Conservation (phyloP, 805 yeast genomes). For the Lipomyces spencermartinsiae region DNA sequence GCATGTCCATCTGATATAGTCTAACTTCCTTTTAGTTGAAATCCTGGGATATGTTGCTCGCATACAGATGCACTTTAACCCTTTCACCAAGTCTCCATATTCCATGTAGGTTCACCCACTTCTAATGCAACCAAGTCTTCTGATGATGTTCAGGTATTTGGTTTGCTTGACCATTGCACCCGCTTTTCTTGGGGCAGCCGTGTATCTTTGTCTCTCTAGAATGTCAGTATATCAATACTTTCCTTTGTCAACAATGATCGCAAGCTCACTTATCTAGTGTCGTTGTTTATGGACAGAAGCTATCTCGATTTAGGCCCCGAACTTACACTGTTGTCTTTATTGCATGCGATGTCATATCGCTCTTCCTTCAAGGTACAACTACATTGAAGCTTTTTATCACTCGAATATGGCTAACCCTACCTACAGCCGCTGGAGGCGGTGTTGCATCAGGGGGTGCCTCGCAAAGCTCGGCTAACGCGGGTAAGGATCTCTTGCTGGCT, state of each 20-base stretch:
- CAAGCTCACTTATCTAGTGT: conserved; percentile 3
- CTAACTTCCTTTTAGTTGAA: neutral
- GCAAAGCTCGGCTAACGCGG: neutral
- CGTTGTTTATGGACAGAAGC: neutral
- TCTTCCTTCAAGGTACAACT: conserved; percentile 3
- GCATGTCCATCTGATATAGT: neutral
- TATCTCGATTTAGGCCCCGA: conserved; percentile 6
- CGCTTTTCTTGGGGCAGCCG: conserved; percentile 9
- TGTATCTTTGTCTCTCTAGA: conserved; percentile 11
- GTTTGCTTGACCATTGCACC: conserved; percentile 9
- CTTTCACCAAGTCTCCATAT: neutral
- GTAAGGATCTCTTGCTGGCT: conserved; percentile 4
- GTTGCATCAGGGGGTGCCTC: neutral
- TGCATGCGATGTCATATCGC: conserved; percentile 1
- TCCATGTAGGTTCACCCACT: neutral
- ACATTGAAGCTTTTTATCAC: neutral
- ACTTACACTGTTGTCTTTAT: neutral
- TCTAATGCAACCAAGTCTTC: neutral
- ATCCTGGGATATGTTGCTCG: conserved; percentile 8
- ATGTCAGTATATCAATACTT: conserved; percentile 1
- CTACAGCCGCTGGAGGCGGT: conserved; percentile 2
- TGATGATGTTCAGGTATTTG: neutral
- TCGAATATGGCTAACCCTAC: neutral
- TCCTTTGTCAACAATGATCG: neutral
- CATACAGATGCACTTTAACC: conserved; percentile 11